These are phyloP conservation scores for Psilocybe cyanescens DNA, from an alignment of 768 basidiomycete species.

Conservation along the genomic window DNA sequence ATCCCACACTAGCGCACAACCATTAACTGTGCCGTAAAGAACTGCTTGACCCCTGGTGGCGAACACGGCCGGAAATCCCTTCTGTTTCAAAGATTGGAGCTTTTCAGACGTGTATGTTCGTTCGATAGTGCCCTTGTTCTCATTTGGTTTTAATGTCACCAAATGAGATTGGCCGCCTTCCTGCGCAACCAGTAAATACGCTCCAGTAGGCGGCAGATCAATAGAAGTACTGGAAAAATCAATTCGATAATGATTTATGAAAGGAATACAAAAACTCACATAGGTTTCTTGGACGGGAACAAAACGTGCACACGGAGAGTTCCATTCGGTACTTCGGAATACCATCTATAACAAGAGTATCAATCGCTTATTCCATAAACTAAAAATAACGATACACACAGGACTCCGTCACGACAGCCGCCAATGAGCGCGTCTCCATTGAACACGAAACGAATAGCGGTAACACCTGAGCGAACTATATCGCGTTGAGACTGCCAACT, in stretches of 20 bases:
- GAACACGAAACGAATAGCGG: constrained; percentile 63
- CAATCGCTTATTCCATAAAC: neutral
- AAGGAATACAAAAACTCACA: constrained; percentile 44
- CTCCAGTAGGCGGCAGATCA: constrained; percentile 51
- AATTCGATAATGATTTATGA: neutral
- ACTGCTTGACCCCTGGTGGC: constrained; percentile 55
- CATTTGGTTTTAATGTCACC: constrained; percentile 51
- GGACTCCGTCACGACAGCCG: constrained; percentile 69
- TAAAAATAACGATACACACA: constrained; percentile 44
- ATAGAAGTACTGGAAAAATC: constrained; percentile 47
- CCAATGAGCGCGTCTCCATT: constrained; percentile 68
- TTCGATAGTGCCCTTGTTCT: constrained; percentile 56
- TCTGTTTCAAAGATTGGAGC: constrained; percentile 14
- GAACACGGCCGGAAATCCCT: constrained; percentile 55
- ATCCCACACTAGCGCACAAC: constrained; percentile 67
- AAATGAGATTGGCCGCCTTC: constrained; percentile 53
- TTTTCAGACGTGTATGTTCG: constrained; percentile 54
- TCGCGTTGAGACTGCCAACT: constrained; percentile 69
- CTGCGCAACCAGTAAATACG: constrained; percentile 57
- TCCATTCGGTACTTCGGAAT: constrained; percentile 70
- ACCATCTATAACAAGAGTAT: constrained; percentile 51
- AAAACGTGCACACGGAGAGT: constrained; percentile 64
- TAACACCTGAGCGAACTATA: constrained; percentile 67
- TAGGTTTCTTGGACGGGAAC: constrained; percentile 43
- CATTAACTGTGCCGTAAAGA: constrained; percentile 58